Evolutionary conservation across 2,329 filamentous ascomycete species (phyloP).

Genomic region (Pochonia chlamydosporia): DNA sequence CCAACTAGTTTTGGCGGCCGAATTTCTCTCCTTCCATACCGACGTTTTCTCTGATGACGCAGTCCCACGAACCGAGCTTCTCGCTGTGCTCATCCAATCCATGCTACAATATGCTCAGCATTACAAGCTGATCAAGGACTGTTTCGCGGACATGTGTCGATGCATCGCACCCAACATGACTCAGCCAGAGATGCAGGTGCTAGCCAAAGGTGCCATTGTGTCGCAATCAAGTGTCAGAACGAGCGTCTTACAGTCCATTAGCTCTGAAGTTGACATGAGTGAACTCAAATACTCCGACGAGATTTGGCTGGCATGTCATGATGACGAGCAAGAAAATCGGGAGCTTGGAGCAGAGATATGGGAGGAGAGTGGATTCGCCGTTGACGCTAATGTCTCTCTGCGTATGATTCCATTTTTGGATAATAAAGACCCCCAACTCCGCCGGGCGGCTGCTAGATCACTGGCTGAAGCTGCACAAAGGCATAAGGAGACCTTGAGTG

Average conservation of each 20-base stretch:
- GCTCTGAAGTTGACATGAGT: slow-evolving; percentile 85
- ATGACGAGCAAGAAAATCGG: slow-evolving; percentile 81
- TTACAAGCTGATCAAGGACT: slow-evolving; percentile 93
- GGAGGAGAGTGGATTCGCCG: slow-evolving; percentile 82
- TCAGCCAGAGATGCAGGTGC: slow-evolving; percentile 62
- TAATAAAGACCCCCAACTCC: slow-evolving; percentile 72
- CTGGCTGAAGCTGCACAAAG: slow-evolving; percentile 66
- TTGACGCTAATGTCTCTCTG: slow-evolving; percentile 58
- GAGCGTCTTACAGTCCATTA: slow-evolving; percentile 82
- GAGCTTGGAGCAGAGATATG: slow-evolving; percentile 84
- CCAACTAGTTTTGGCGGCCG: slow-evolving; percentile 81
- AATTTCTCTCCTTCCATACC: slow-evolving; percentile 86
- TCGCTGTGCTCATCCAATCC: slow-evolving; percentile 66
- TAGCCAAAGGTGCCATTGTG: slow-evolving; percentile 76
- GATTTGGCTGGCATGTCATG: slow-evolving; percentile 89
- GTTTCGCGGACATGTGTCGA: slow-evolving; percentile 77
- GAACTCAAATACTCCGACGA: slow-evolving; percentile 82
- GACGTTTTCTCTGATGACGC: slow-evolving; percentile 68
- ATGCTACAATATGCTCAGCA: slow-evolving; percentile 91
- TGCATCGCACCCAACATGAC: slow-evolving; percentile 79
- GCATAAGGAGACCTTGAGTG: slow-evolving; percentile 53
- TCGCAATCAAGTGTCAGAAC: slow-evolving; percentile 74
- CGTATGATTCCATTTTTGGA: slow-evolving; percentile 74
- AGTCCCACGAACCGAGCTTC: slow-evolving; percentile 69
- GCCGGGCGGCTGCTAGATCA: slow-evolving; percentile 75